phyloP scores from a whole-genome alignment of 2,329 filamentous ascomycete species.

The Apiospora malaysiana region DNA sequence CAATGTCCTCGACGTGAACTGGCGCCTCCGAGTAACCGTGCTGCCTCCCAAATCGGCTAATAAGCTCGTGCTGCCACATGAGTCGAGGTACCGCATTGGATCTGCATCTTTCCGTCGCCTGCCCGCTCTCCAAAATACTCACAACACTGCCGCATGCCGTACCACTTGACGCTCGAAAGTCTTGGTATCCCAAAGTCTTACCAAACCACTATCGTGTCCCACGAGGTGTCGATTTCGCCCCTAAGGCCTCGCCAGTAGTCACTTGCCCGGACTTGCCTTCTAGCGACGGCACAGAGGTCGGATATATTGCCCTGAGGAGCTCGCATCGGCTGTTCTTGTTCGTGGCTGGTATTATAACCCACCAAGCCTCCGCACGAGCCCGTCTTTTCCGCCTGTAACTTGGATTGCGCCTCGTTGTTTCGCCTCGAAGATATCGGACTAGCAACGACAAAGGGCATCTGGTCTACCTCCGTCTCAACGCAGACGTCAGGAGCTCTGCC shows the following conservation, averaged over 20 bases:
- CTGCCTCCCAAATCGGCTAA: constrained; percentile 25
- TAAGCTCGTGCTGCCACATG: constrained; percentile 37
- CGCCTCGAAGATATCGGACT: constrained; percentile 15
- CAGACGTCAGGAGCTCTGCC: constrained; percentile 33
- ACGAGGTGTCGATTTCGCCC: constrained; percentile 40
- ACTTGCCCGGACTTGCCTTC: not conserved
- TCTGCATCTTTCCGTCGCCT: constrained; percentile 55
- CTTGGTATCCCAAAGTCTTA: constrained; percentile 46
- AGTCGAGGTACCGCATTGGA: constrained; percentile 41
- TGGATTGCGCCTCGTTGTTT: not conserved
- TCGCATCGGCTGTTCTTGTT: not conserved
- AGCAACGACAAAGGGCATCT: constrained; percentile 26
- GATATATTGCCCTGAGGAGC: constrained; percentile 3
- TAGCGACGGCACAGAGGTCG: constrained; percentile 3
- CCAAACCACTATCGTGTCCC: constrained; percentile 58
- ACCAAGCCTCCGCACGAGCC: not conserved
- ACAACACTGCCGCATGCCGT: constrained; percentile 54
- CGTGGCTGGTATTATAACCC: not conserved
- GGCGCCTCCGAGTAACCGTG: constrained; percentile 18
- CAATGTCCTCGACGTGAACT: constrained; percentile 14
- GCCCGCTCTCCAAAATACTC: constrained; percentile 40
- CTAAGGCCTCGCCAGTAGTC: constrained; percentile 7
- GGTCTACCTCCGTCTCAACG: constrained; percentile 33
- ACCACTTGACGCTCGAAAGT: constrained; percentile 53
- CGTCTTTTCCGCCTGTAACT: not conserved